Conservation (phyloP, 345 rosid genomes). For the Barbarea vulgaris region DNA sequence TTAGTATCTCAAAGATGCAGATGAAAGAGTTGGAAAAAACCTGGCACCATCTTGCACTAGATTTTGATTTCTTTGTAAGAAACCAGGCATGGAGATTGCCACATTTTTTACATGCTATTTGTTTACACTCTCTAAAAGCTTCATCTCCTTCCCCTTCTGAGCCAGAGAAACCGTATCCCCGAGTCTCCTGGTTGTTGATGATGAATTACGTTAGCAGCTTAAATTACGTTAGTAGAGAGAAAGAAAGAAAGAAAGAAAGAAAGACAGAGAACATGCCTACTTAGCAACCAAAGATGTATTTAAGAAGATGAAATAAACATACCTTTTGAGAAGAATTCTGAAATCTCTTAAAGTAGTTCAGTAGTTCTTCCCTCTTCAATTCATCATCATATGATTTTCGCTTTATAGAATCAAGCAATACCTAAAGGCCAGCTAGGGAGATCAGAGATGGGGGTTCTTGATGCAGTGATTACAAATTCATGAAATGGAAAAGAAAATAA, state of each 20-base stretch:
- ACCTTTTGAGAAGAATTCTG: slow-evolving; percentile 84
- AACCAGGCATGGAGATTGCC: slow-evolving; percentile 77
- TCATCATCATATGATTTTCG: slow-evolving; percentile 92
- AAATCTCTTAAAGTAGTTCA: slow-evolving; percentile 77
- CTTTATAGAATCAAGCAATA: slow-evolving; percentile 81
- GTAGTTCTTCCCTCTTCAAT: slow-evolving; percentile 82
- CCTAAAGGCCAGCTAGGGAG: slow-evolving; percentile 48
- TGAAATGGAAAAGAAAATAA: slow-evolving; percentile 18
- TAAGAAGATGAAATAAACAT: slow-evolving; percentile 25
- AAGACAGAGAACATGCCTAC: neutral
- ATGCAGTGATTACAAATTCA: slow-evolving; percentile 20
- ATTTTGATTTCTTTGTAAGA: slow-evolving; percentile 71
- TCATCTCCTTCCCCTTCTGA: slow-evolving; percentile 67
- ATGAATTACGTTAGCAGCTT: slow-evolving; percentile 32
- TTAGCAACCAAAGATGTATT: slow-evolving; percentile 10
- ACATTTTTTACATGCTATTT: slow-evolving; percentile 89
- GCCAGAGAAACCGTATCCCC: slow-evolving; percentile 60
- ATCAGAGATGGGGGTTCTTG: slow-evolving; percentile 10
- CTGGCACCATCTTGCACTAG: slow-evolving; percentile 99
- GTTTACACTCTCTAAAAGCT: slow-evolving; percentile 71
- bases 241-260: neutral
- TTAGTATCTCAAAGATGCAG: slow-evolving; percentile 17
- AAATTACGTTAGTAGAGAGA: slow-evolving; percentile 26
- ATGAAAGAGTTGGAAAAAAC: slow-evolving; percentile 49
- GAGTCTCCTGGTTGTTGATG: slow-evolving; percentile 48